A percentile compares a stretch with the other conserved stretches of the same genome.
These are phyloP conservation scores for Pistacia atlantica DNA, from an alignment of 345 rosid species.

Conservation along the genomic window DNA sequence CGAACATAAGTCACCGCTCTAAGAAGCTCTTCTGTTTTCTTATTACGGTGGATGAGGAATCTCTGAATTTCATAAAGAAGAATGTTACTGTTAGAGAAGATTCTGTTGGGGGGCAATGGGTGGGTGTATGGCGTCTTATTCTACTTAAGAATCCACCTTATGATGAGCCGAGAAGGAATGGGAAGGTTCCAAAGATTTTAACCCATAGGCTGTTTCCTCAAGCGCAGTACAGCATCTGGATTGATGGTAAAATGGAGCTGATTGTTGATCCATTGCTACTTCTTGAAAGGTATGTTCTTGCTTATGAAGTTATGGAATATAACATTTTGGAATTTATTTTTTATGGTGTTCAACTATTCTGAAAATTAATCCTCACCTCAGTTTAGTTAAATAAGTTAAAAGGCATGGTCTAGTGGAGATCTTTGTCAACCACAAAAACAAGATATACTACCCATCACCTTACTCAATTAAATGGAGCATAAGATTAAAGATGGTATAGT, in stretches of 20 bases:
- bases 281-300: constrained; percentile 70
- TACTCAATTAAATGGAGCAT: too few relatives aligned
- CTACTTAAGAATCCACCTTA: constrained; percentile 82
- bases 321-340: not conserved
- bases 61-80: constrained; percentile 60
- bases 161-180: constrained; percentile 96
- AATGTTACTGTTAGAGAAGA: constrained; percentile 73
- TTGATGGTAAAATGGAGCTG: constrained; percentile 99
- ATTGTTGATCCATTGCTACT: constrained; percentile 85
- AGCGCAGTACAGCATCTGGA: constrained; percentile 96
- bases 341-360: not conserved
- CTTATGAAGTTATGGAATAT: not conserved
- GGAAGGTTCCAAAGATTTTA: constrained; percentile 94
- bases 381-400: not conserved
- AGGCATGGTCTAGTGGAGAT: not conserved
- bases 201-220: constrained; percentile 96
- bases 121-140: constrained; percentile 92
- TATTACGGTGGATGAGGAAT: constrained; percentile 85
- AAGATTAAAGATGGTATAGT: not conserved
- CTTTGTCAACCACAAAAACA: not conserved
- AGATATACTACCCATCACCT: not conserved
- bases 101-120: constrained; percentile 75
- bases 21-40: constrained; percentile 87
- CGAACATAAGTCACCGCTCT: constrained; percentile 76
- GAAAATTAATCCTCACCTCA: constrained; percentile 1